These are phyloP conservation scores for Chaetomiaceae sp. DNA, from an alignment of 2,329 filamentous ascomycete species.

Conservation along the genomic window DNA sequence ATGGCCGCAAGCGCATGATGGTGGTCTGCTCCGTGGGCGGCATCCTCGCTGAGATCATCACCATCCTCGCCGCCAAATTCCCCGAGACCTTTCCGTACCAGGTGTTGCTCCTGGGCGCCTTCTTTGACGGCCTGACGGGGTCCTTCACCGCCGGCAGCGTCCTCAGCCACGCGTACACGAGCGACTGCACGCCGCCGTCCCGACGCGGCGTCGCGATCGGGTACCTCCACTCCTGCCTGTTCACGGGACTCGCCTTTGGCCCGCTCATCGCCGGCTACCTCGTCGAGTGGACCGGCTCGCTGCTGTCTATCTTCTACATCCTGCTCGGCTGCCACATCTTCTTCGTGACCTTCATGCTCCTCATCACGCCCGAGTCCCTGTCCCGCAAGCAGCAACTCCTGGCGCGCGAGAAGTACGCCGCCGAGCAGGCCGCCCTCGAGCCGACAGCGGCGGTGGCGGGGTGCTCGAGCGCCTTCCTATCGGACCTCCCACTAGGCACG, in stretches of 20 bases:
- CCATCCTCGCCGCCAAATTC: constrained; percentile 69
- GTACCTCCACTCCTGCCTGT: constrained; percentile 84
- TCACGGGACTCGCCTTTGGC: constrained; percentile 80
- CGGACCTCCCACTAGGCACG: constrained; percentile 11
- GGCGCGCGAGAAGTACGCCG: constrained; percentile 62
- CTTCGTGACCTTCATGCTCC: constrained; percentile 65
- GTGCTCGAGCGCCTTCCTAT: constrained; percentile 16
- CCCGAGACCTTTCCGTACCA: constrained; percentile 68
- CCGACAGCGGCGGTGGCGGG: constrained; percentile 22
- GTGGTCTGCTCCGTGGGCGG: constrained; percentile 68
- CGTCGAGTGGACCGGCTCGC: constrained; percentile 66
- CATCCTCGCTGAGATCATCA: constrained; percentile 66
- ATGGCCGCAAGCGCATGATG: constrained; percentile 71
- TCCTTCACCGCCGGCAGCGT: constrained; percentile 79
- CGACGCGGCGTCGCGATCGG: constrained; percentile 78
- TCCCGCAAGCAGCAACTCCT: constrained; percentile 63
- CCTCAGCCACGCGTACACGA: constrained; percentile 76
- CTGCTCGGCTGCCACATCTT: constrained; percentile 64
- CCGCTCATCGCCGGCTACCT: constrained; percentile 76
- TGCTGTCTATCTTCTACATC: constrained; percentile 80
- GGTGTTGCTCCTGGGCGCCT: constrained; percentile 69
- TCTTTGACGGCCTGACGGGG: constrained; percentile 77
- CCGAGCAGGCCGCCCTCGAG: constrained; percentile 37
- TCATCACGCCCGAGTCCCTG: constrained; percentile 79
- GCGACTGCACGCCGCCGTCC: constrained; percentile 79